Evolutionary conservation across 495 filamentous ascomycete genomes (phyloP), one percentile per base, ranked within the genome.

Genomic region (Parathielavia appendiculata): DNA sequence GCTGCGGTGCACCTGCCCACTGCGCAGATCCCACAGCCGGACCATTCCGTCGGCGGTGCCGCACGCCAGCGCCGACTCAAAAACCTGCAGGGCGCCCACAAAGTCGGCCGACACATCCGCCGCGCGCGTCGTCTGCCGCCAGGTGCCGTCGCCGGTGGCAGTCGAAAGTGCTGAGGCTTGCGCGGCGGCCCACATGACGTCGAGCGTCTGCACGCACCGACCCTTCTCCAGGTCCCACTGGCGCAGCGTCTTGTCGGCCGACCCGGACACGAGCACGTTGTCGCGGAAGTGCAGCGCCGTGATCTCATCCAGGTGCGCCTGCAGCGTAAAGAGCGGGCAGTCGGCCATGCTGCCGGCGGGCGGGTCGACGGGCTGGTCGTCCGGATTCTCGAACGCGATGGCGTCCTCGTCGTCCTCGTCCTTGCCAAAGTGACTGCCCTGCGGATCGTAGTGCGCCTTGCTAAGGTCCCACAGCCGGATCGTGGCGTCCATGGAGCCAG

Each of bases 1-100:
- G 70, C 91, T 97, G 30, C 93, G 82, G 72, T 97, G 92, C 17
- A 99, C 93, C 71, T 96, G 92, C 3, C 93, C 93, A 71, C 90
- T 95, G 54, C 93, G 79, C 64, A 99, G 77, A 85, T 99, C 93
- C 93, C 93, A 99, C 16, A 99, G 75, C 45, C 93, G 81, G 35
- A 99, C 91, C 90, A 97, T 96, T 22, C 93, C 95, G 68, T 99
- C 93, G 1, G 93, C 93, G 13, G 93, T 99, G 57, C 93, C 93
- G 65, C 95, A 97, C n/a, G 93, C 93, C 56, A 99, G 78, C 9
- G 93, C 93, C 16, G 93, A 91, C 73, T 97, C 93, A 69, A 97
- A 99, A 59, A 93, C 93, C 71, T 99, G 93, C 47, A 99, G 66
- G 1, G 93, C 88, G 36, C 93, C 93, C 22, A 99, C 91, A 71